Conservation (phyloP, 768 basidiomycete species). For the Jaapia argillacea region DNA sequence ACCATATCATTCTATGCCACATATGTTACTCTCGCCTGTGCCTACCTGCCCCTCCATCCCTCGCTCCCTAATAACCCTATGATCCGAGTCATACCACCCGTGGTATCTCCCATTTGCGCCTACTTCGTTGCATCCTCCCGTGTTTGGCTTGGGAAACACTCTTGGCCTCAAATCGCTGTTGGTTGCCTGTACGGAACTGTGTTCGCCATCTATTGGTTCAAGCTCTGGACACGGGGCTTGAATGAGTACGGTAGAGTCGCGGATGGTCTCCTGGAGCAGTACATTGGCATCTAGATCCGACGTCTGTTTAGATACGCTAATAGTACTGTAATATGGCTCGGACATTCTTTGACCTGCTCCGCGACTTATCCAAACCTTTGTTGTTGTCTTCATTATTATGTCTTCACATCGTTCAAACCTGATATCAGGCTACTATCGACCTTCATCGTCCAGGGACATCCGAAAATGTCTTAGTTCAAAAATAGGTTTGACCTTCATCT, state of each 20-base stretch:
- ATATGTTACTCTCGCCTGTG: slow-evolving; percentile 48
- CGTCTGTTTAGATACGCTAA: too few relatives aligned
- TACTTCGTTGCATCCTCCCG: slow-evolving; percentile 48
- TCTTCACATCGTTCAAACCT: too few relatives aligned
- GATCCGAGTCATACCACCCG: slow-evolving; percentile 32
- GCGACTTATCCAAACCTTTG: too few relatives aligned
- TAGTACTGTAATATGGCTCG: too few relatives aligned
- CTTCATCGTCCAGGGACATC: too few relatives aligned
- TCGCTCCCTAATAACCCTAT: slow-evolving; percentile 31
- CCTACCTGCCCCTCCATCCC: slow-evolving; percentile 48
- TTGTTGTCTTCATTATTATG: too few relatives aligned
- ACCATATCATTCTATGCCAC: slow-evolving; percentile 53
- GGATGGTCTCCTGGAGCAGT: not conserved
- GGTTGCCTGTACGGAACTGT: slow-evolving; percentile 46
- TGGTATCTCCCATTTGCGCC: slow-evolving; percentile 48
- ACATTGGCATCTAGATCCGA: too few relatives aligned
- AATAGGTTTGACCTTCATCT: too few relatives aligned
- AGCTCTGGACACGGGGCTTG: slow-evolving; percentile 37
- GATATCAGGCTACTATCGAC: too few relatives aligned
- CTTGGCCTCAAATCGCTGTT: slow-evolving; percentile 53
- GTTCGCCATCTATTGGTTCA: slow-evolving; percentile 48
- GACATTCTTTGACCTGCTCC: too few relatives aligned
- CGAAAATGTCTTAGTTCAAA: too few relatives aligned
- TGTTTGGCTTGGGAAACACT: slow-evolving; percentile 72
- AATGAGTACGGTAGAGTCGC: slow-evolving; percentile 16